These are phyloP conservation scores for Babesia ovis DNA, from an alignment of 169 alveolate genomes.

Conservation along the genomic window DNA sequence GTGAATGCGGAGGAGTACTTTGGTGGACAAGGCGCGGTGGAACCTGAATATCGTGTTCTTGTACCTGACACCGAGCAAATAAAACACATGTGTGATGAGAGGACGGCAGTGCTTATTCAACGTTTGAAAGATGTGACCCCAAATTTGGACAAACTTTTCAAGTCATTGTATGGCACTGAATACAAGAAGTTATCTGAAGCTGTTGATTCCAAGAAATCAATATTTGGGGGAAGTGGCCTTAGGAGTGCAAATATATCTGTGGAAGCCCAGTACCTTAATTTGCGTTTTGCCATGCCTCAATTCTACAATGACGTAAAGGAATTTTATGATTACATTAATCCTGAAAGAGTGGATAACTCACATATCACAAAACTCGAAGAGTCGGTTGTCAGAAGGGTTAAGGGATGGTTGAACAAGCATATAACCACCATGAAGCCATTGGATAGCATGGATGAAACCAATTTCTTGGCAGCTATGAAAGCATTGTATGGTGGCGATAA, in stretches of 20 bases:
- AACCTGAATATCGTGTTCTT: background rate
- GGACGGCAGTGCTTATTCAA: background rate
- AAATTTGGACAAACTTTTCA: background rate
- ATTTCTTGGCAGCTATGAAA: background rate
- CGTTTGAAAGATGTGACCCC: background rate
- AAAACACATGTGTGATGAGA: background rate
- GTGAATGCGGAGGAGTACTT: no score
- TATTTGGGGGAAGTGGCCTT: background rate
- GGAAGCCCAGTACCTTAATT: background rate
- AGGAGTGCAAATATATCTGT: no score
- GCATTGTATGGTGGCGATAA: background rate
- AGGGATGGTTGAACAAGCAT: background rate
- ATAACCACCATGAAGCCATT: background rate
- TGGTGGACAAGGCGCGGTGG: no score
- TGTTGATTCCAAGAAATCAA: no score
- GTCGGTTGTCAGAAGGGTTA: background rate
- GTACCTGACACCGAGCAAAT: background rate
- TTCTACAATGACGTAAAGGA: background rate
- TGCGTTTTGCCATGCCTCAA: background rate
- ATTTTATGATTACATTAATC: background rate
- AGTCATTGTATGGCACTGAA: background rate
- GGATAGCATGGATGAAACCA: background rate
- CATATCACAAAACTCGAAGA: background rate
- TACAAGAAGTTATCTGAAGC: no score
- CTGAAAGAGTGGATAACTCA: background rate